phyloP scores from a whole-genome alignment of 805 yeast species.

The Zygoascus tannicola region DNA sequence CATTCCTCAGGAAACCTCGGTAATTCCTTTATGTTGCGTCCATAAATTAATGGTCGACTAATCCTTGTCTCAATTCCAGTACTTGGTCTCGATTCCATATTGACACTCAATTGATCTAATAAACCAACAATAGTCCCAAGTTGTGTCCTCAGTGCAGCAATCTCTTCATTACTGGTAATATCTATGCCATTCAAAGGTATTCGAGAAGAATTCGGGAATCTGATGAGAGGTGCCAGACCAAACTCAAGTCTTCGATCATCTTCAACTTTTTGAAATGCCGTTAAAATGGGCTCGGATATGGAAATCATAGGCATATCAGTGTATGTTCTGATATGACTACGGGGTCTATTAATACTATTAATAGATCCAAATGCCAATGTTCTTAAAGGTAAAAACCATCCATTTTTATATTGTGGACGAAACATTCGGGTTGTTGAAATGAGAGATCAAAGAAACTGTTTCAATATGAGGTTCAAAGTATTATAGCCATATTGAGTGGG shows the following conservation, averaged over 20 bases:
- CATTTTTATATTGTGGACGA: no score
- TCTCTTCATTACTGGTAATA: neutral
- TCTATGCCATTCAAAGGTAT: neutral
- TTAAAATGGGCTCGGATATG: neutral
- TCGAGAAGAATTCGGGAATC: neutral
- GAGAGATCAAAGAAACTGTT: no score
- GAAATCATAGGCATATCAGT: no score
- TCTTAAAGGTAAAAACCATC: no score
- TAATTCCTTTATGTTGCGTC: neutral
- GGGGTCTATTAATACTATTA: no score
- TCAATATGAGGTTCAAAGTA: no score
- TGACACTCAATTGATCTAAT: neutral
- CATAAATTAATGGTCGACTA: neutral
- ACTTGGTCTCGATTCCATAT: neutral
- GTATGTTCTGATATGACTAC: no score
- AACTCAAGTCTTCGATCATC: slow-evolving; percentile 3
- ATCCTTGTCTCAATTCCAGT: neutral
- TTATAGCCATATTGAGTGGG: no score
- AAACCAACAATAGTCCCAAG: neutral
- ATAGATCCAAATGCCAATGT: no score
- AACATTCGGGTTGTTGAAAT: no score
- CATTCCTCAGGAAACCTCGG: slow-evolving; percentile 1
- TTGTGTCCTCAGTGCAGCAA: neutral
- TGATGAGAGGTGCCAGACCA: neutral
- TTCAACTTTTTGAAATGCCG: slow-evolving; percentile 1